Base-by-base conservation (phyloP, 345 rosid genomes). In the Carallia brachiata region DNA sequence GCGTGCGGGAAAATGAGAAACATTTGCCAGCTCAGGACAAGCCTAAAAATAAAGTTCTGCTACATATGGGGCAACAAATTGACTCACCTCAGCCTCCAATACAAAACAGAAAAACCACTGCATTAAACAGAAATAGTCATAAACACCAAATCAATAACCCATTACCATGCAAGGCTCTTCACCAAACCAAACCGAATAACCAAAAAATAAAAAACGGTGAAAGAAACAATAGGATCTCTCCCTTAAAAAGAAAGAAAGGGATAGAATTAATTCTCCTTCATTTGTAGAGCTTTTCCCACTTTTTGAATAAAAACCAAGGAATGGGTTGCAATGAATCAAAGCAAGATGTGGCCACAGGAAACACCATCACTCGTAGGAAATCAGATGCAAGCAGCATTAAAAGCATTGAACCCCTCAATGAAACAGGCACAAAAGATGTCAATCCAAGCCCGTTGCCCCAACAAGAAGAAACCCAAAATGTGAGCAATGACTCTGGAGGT, bases 241-340 rank as follows among this genome's bases (percentile, higher is more conserved):
- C 27, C 53, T n/a, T 15, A 0, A 64, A 39, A 32, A 70, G 59
- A 39, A 32, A 70, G 59, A 34, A 36, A 27, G 36, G 27, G 63
- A 40, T 32, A 18, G 59, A 62, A 53, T 36, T 7, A 31, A 4
- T 19, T 59, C 36, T 16, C 9, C 59, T 8, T 63, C 50, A 10
- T 44, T n/a, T 16, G 34, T 4, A 37, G 6, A 3, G 3, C 50
- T 61, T 18, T 52, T 36, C 59, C 54, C 4, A 32, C 34, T 32
- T 5, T 55, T 59, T 61, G 23, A 23, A 23, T 23, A 23, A 23
- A 23, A 23, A 23, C 23, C 19, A 27, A 67, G 69, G 64, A 23
- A 93, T 90, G 98, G 98, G 97, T 32, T 93, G 98, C 70, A 88
- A 90, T 7, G 74, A 90, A 77, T 93, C 98, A 23, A 93, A 93